Base-by-base conservation (phyloP, 2,329 filamentous ascomycete species). In the Nigrospora sphaerica region DNA sequence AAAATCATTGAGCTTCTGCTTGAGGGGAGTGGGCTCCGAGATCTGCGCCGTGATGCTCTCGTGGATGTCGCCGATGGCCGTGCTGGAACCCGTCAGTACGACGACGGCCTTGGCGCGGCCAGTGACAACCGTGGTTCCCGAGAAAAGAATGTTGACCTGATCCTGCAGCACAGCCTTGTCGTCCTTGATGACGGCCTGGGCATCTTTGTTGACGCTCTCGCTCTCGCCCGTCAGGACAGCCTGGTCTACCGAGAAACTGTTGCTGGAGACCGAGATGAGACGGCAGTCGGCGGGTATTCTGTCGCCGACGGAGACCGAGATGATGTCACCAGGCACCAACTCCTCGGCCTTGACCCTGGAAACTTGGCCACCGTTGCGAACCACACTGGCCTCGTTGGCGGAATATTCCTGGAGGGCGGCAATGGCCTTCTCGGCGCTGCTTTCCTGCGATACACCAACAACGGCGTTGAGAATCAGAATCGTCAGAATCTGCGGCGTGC, bases 1-100 rank as follows among this genome's bases (percentile, higher is more conserved):
- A 63, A 98, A 98, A 60, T 97, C 90, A 66, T 98, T 96, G 52
- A 98, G 78, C 75, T 98, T 98, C 75, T 98, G 89, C 76, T 98
- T 98, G 57, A 98, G 70, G 13, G 93, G 93, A 1, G 93, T 98
- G 0, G 93, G 93, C 64, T 95, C 91, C 18, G 92, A 97, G 60
- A 98, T 98, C 68, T 98, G 95, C 34, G 92, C 86, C 7, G 90
- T 91, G 63, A 98, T 98, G 73, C 91, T 97, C 70, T 97, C 93
- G 64, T 98, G 93, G 54, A 98, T 98, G 65, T 96, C 93, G 58
- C 93, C 93, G 68, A 98, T 98, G 34, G 93, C 93, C 23, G 93
- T 98, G 60, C 82, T 87, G 41, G 83, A 78, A 54, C 93, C 93
- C 16, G 93, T 98, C 62, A 95, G 69, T 52, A 90, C 91, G 23